Percentiles rank a stretch among this genome's conserved stretches.
Evolutionary conservation across 768 basidiomycete species (phyloP).

Genomic region (Hirschioporus abietinus): DNA sequence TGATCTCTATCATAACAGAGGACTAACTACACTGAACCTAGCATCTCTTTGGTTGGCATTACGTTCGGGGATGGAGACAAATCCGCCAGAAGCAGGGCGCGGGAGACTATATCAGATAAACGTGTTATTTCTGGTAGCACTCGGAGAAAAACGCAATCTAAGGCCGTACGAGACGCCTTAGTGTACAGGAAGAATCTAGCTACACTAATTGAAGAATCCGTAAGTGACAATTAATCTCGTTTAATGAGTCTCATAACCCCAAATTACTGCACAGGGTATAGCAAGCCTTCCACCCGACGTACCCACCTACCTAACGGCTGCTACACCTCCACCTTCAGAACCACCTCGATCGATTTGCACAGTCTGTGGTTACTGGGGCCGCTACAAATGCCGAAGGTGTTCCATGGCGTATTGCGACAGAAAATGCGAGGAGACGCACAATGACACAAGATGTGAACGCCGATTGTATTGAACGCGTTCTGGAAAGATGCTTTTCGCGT

Average conservation of each 20-base stretch:
- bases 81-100: conserved; percentile 59
- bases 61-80: conserved; percentile 38
- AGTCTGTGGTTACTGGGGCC: conserved; percentile 84
- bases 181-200: conserved; percentile 78
- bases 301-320: conserved; percentile 70
- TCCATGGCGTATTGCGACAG: conserved; percentile 71
- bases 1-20: conserved; percentile 37
- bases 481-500: background rate
- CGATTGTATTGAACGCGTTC: conserved; percentile 32
- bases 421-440: conserved; percentile 68
- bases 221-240: conserved; percentile 30
- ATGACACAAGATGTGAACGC: conserved; percentile 77
- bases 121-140: conserved; percentile 45
- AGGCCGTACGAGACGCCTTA: conserved; percentile 74
- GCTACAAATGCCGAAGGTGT: conserved; percentile 75
- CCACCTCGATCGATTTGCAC: conserved; percentile 73
- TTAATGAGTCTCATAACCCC: background rate
- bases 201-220: conserved; percentile 74
- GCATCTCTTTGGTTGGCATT: conserved; percentile 32
- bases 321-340: conserved; percentile 49
- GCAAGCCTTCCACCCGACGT: conserved; percentile 43
- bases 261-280: conserved; percentile 42
- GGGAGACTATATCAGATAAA: conserved; percentile 79
- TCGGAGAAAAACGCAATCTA: conserved; percentile 73
- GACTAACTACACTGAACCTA: conserved; percentile 70